Conservation (phyloP, 1,284 basidiomycete species). For the Ganoderma multipileum region DNA sequence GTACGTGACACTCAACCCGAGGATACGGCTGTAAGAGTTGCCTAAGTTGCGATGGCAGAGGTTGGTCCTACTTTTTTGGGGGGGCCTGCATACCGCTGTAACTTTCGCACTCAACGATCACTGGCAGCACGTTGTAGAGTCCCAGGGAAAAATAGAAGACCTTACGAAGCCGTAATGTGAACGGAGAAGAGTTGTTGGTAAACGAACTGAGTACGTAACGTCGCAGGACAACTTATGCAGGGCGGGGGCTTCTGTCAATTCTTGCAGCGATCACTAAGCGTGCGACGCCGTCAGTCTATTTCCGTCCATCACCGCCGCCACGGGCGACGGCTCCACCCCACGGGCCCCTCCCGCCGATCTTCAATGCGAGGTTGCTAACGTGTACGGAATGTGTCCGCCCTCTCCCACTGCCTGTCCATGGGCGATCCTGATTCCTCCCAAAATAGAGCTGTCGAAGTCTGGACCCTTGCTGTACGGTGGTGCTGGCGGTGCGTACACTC, state of each 20-base stretch:
- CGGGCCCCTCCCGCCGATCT: neutral
- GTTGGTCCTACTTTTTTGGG: too few species aligned
- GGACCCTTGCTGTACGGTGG: conserved; percentile 4
- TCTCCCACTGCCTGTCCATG: neutral
- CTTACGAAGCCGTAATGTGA: neutral
- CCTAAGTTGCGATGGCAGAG: too few species aligned
- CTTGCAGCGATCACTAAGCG: neutral
- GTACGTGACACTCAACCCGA: neutral
- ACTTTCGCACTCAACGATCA: too few species aligned
- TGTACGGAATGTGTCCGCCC: neutral
- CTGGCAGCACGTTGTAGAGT: neutral
- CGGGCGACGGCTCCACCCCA: neutral
- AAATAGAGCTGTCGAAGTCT: conserved; percentile 2
- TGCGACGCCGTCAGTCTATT: neutral
- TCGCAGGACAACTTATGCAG: neutral
- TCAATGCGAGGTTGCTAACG: neutral
- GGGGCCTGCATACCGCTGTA: too few species aligned
- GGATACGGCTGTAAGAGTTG: neutral
- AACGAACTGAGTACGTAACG: neutral
- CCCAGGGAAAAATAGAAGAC: neutral
- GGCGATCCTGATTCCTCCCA: neutral
- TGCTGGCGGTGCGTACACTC: conserved; percentile 1
- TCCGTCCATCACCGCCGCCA: neutral
- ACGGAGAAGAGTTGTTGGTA: neutral
- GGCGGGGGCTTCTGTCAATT: neutral